A percentile compares a stretch with the other conserved stretches of the same genome.
These are phyloP conservation scores for Puccinia hordei DNA, from an alignment of 1,284 basidiomycete genomes.

Conservation along the genomic window DNA sequence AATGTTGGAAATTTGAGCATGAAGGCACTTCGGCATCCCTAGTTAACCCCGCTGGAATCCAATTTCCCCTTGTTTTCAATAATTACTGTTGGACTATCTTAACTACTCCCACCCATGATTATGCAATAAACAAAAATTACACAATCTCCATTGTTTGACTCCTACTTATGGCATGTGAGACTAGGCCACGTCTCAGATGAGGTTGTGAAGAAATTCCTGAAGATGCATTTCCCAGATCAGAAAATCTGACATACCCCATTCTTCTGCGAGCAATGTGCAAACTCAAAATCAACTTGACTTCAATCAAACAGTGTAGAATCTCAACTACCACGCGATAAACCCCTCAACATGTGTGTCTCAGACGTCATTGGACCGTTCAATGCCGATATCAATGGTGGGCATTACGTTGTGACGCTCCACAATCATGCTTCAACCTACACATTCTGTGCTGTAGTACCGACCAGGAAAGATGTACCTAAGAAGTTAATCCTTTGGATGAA, in stretches of 20 bases:
- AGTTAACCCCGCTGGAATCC: neutral
- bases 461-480: neutral
- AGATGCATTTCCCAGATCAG: neutral
- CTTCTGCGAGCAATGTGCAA: slow-evolving; percentile 22
- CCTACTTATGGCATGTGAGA: slow-evolving; percentile 7
- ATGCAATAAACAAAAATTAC: slow-evolving; percentile 1
- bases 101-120: too few relatives aligned
- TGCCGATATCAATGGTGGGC: too few relatives aligned
- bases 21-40: neutral
- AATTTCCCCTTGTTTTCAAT: neutral
- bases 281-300: neutral
- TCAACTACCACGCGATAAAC: neutral
- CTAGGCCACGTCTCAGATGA: slow-evolving; percentile 2
- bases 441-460: neutral
- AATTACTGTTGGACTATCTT: slow-evolving; percentile 6
- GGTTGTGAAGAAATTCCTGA: slow-evolving; percentile 12
- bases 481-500: neutral
- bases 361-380: neutral
- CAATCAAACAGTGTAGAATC: neutral
- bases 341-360: neutral
- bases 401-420: neutral
- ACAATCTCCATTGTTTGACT: neutral
- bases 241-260: neutral
- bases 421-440: neutral
- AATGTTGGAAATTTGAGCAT: neutral